Percentiles rank a stretch among this genome's conserved stretches.
These are phyloP conservation scores for Auricularia auricula-judae DNA, from an alignment of 768 basidiomycete genomes.

Conservation along the genomic window DNA sequence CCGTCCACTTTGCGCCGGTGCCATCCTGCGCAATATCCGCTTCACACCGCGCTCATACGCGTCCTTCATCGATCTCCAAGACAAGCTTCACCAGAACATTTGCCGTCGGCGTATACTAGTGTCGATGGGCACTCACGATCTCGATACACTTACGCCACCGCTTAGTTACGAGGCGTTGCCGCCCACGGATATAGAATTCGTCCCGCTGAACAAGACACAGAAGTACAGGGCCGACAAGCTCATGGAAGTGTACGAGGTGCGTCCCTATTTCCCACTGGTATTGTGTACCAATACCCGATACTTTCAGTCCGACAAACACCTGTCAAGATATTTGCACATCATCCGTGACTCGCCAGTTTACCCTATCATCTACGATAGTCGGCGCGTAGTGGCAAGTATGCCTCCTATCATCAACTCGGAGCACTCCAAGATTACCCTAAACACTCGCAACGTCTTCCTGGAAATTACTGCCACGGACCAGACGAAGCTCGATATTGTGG, in stretches of 20 bases:
- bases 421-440: slow-evolving; percentile 91
- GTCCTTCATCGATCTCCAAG: slow-evolving; percentile 98
- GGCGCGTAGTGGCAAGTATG: slow-evolving; percentile 86
- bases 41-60: slow-evolving; percentile 86
- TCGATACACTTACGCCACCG: slow-evolving; percentile 78
- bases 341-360: slow-evolving; percentile 93
- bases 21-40: slow-evolving; percentile 78
- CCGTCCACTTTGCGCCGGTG: slow-evolving; percentile 85
- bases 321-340: slow-evolving; percentile 81
- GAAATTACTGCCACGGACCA: slow-evolving; percentile 95
- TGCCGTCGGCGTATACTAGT: slow-evolving; percentile 84
- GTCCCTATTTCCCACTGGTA: slow-evolving; percentile 10
- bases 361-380: slow-evolving; percentile 90
- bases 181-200: slow-evolving; percentile 86
- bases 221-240: slow-evolving; percentile 80
- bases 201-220: slow-evolving; percentile 70
- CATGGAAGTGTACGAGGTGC: slow-evolving; percentile 88
- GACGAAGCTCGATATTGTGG: slow-evolving; percentile 91
- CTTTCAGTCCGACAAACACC: slow-evolving; percentile 77
- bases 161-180: slow-evolving; percentile 78
- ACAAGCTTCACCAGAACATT: slow-evolving; percentile 95
- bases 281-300: slow-evolving; percentile 1
- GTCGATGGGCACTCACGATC: slow-evolving; percentile 93
- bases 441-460: slow-evolving; percentile 90
- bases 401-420: slow-evolving; percentile 98